These are phyloP conservation scores for Candida qinlingensis DNA, from an alignment of 805 yeast species.

Conservation along the genomic window DNA sequence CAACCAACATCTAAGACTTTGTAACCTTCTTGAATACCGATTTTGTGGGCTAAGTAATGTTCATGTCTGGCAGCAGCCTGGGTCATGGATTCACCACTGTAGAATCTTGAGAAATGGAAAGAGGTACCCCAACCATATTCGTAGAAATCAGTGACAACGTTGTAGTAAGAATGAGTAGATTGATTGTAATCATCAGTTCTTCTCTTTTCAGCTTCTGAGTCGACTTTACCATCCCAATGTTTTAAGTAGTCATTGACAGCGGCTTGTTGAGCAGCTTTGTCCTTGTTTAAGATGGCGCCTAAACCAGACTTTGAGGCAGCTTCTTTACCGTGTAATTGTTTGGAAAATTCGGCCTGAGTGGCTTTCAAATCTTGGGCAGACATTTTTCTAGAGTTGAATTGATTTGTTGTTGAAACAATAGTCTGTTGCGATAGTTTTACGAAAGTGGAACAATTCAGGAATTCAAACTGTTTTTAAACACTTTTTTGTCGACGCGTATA, in stretches of 20 bases:
- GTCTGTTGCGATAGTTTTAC: not conserved
- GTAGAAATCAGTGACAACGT: constrained; percentile 94
- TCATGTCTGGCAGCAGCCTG: constrained; percentile 98
- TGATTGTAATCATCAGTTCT: constrained; percentile 83
- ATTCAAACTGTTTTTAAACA: not conserved
- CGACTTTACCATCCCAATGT: constrained; percentile 94
- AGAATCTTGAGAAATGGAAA: constrained; percentile 94
- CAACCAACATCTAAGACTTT: constrained; percentile 96
- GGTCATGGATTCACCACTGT: constrained; percentile 85
- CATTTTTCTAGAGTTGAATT: constrained; percentile 5
- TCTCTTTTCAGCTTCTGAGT: constrained; percentile 60
- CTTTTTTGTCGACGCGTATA: not conserved
- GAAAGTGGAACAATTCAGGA: not conserved
- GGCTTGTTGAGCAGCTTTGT: constrained; percentile 70
- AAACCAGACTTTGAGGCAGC: constrained; percentile 64
- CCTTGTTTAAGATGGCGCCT: constrained; percentile 70
- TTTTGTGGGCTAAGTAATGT: constrained; percentile 86
- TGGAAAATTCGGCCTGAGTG: constrained; percentile 59
- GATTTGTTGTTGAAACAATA: not conserved
- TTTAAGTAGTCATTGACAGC: constrained; percentile 90
- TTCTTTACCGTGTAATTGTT: constrained; percentile 78
- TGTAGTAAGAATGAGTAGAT: constrained; percentile 92
- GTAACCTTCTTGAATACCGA: constrained; percentile 73
- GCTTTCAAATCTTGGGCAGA: constrained; percentile 27
- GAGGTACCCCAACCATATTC: constrained; percentile 99